phyloP scores from a whole-genome alignment of 176 grass and related monocot species.

The Carex parvula region DNA sequence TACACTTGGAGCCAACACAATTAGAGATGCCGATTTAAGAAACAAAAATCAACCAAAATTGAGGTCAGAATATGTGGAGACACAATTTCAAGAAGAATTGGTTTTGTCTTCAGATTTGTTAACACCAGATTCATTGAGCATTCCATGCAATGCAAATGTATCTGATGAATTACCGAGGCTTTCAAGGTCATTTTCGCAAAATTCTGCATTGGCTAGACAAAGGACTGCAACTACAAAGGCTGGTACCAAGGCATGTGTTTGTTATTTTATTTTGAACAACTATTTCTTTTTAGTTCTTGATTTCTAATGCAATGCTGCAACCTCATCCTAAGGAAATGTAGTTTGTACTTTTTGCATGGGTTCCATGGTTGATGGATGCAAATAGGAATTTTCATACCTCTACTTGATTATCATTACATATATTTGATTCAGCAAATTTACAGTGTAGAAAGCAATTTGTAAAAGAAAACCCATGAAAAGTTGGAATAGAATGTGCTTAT shows the following conservation, averaged over 20 bases:
- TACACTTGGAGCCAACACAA: constrained; percentile 37
- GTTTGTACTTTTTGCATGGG: constrained; percentile 2
- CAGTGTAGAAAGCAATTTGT: background rate
- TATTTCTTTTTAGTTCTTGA: background rate
- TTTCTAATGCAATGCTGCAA: background rate
- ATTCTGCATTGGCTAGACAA: constrained; percentile 42
- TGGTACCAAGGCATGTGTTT: constrained; percentile 50
- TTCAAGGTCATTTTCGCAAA: constrained; percentile 60
- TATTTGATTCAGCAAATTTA: background rate
- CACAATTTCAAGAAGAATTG: constrained; percentile 48
- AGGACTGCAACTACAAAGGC: constrained; percentile 44
- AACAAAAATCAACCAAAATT: constrained; percentile 24
- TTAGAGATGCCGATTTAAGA: constrained; percentile 35
- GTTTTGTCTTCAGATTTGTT: constrained; percentile 36
- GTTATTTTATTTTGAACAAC: constrained; percentile 5
- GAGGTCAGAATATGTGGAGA: constrained; percentile 32
- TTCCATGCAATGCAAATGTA: constrained; percentile 8
- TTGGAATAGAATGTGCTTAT: background rate
- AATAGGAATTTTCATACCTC: constrained; percentile 20
- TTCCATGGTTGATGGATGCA: background rate
- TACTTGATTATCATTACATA: constrained; percentile 10
- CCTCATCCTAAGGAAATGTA: background rate
- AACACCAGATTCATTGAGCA: constrained; percentile 35
- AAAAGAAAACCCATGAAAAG: background rate
- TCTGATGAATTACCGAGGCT: constrained; percentile 31